phyloP scores from a whole-genome alignment of 352 stramenopile genomes.

The Aphanomyces euteiches region DNA sequence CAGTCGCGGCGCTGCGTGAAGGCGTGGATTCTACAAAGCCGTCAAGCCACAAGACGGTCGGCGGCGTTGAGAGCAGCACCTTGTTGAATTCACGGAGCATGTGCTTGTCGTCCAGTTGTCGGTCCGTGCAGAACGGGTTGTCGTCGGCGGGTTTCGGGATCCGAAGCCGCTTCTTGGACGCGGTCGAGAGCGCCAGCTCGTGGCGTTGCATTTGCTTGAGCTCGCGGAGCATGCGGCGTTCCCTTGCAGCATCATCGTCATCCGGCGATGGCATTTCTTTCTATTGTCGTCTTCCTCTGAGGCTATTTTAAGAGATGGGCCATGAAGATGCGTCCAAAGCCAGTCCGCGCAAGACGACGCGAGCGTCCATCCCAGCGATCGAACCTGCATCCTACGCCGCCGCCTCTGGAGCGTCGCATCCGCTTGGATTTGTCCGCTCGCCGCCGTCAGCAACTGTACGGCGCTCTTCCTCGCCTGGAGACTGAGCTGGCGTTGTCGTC shows the following conservation, averaged over 20 bases:
- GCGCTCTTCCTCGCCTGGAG: too few species aligned
- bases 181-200: conserved; percentile 41
- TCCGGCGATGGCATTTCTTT: neutral
- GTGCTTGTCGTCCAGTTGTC: conserved; percentile 72
- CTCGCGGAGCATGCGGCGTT: conserved; percentile 67
- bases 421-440: too few species aligned
- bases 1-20: conserved; percentile 29
- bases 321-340: neutral
- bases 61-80: conserved; percentile 34
- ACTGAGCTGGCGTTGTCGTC: neutral
- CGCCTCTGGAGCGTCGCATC: too few species aligned
- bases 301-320: neutral
- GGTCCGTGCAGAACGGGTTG: conserved; percentile 71
- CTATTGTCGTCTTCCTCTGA: neutral
- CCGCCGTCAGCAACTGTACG: too few species aligned
- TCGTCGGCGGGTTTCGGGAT: conserved; percentile 53
- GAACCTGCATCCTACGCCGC: neutral
- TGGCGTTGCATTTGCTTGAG: conserved; percentile 65
- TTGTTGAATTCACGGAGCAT: conserved; percentile 77
- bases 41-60: neutral
- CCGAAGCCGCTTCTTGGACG: conserved; percentile 63
- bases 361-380: neutral
- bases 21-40: conserved; percentile 20
- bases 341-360: neutral
- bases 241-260: conserved; percentile 34